Evolutionary conservation across 352 stramenopile species (phyloP).

Genomic region (Globisporangium abappressorium): DNA sequence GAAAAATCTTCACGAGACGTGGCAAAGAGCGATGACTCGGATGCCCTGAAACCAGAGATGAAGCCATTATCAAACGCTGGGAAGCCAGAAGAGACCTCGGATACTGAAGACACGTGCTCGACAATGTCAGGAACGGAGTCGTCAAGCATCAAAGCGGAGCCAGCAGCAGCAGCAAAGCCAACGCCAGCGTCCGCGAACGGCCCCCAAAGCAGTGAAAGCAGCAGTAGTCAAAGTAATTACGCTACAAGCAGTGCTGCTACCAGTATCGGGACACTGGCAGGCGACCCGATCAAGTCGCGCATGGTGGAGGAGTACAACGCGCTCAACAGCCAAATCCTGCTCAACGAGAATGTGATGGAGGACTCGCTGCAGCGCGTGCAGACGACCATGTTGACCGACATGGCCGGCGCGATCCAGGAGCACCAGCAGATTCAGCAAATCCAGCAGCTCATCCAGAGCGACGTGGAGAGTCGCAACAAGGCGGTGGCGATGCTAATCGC

Average conservation of each 20-base stretch:
- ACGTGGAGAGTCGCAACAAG: constrained; percentile 35
- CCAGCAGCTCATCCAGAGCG: constrained; percentile 30
- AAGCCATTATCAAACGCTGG: neutral
- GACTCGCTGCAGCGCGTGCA: constrained; percentile 25
- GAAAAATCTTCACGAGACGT: neutral
- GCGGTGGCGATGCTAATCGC: constrained; percentile 39
- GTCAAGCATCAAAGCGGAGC: neutral
- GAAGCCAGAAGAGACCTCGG: neutral
- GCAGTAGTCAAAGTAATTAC: neutral
- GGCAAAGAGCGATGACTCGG: neutral
- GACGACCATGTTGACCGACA: constrained; percentile 23
- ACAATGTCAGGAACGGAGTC: neutral
- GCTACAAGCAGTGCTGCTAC: neutral
- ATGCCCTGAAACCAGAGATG: neutral
- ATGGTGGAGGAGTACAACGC: constrained; percentile 30
- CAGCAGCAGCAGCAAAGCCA: neutral
- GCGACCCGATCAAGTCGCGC: constrained; percentile 14
- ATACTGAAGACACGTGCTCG: constrained; percentile 8
- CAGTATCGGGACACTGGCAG: neutral
- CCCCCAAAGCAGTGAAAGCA: neutral
- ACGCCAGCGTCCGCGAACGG: neutral
- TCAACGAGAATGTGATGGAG: constrained; percentile 39
- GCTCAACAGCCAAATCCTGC: constrained; percentile 36
- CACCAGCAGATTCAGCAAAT: constrained; percentile 40
- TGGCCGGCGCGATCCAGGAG: constrained; percentile 21